Conservation (phyloP, 2,329 filamentous ascomycete species). For the Arthrinium phaeospermum region DNA sequence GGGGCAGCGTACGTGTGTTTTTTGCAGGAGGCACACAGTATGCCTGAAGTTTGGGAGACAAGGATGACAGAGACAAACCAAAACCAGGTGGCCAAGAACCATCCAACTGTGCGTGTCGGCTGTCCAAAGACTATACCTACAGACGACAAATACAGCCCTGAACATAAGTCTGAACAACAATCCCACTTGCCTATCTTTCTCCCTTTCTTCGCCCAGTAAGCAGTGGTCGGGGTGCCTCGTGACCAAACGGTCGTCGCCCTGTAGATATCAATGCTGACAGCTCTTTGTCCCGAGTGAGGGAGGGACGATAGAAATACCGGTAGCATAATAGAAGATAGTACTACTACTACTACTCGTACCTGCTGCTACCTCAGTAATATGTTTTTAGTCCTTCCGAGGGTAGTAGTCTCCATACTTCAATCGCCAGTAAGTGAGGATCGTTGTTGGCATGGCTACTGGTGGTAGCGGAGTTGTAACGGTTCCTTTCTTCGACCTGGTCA, state of each 20-base stretch:
- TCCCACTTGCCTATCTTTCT: background rate
- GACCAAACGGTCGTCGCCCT: background rate
- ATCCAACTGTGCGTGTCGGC: background rate
- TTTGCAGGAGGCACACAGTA: background rate
- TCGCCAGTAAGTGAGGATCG: no score
- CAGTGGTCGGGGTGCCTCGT: background rate
- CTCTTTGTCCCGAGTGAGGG: background rate
- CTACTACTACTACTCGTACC: background rate
- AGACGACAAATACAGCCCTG: background rate
- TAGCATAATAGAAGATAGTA: background rate
- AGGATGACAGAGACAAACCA: background rate
- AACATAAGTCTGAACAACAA: constrained; percentile 11
- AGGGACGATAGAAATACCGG: background rate
- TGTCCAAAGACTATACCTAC: background rate
- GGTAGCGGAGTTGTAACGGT: no score
- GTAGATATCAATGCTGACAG: no score
- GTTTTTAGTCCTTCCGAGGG: background rate
- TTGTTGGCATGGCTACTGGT: no score
- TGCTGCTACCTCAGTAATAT: background rate
- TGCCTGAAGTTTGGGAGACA: background rate
- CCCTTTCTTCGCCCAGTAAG: background rate
- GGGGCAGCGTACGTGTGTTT: background rate
- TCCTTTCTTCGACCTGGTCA: no score
- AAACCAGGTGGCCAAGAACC: no score
- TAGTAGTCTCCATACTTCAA: background rate